Evolutionary conservation across 768 basidiomycete genomes (phyloP).

Genomic region (Trametes meyenii): DNA sequence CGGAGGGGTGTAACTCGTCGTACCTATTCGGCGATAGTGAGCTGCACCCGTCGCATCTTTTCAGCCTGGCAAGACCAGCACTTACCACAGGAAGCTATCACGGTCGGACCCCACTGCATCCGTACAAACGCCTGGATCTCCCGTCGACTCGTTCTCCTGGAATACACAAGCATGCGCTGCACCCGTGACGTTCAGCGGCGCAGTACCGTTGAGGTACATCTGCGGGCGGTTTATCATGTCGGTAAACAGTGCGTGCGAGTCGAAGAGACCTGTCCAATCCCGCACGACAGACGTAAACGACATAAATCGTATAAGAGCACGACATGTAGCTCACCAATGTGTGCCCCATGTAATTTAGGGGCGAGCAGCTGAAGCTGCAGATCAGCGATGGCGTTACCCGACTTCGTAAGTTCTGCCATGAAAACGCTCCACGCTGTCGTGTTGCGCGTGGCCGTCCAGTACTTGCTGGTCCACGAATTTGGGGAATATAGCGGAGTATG

Average conservation of each 20-base stretch:
- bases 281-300: background rate
- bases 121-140: constrained; percentile 38
- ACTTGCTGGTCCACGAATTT: constrained; percentile 36
- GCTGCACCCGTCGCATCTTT: background rate
- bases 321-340: constrained; percentile 49
- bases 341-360: constrained; percentile 42
- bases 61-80: background rate
- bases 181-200: constrained; percentile 60
- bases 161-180: constrained; percentile 52
- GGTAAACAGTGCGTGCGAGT: constrained; percentile 62
- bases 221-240: constrained; percentile 58
- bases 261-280: constrained; percentile 50
- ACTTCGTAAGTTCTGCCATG: constrained; percentile 36
- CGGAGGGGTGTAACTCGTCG: constrained; percentile 64
- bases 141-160: constrained; percentile 35
- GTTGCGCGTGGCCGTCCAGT: constrained; percentile 37
- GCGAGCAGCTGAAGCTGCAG: constrained; percentile 32
- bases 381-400: constrained; percentile 35
- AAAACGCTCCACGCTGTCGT: constrained; percentile 39
- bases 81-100: constrained; percentile 62
- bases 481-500: constrained; percentile 35
- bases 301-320: background rate
- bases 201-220: constrained; percentile 64
- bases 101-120: constrained; percentile 44
- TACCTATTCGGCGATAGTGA: constrained; percentile 33